These are phyloP conservation scores for Daldinia bambusicola DNA, from an alignment of 495 filamentous ascomycete species.

Conservation along the genomic window DNA sequence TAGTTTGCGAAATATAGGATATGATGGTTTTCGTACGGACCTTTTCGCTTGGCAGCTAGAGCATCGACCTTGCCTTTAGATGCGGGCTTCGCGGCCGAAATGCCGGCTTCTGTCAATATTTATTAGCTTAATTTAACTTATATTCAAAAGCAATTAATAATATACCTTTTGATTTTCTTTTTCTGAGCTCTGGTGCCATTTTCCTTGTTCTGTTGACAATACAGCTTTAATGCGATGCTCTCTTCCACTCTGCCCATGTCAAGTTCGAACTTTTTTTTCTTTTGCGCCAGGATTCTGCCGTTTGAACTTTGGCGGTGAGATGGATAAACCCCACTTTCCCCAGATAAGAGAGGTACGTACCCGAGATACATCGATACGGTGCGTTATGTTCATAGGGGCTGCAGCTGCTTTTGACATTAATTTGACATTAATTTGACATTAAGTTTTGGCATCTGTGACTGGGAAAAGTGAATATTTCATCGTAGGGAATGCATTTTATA, in stretches of 20 bases:
- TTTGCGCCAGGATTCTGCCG: conserved; percentile 47
- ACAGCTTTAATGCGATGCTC: background rate
- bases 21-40: conserved; percentile 43
- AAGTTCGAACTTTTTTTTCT: conserved; percentile 25
- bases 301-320: conserved; percentile 49
- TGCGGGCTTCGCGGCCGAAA: conserved; percentile 61
- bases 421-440: background rate
- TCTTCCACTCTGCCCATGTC: background rate
- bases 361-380: conserved; percentile 1
- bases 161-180: conserved; percentile 79
- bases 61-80: conserved; percentile 65
- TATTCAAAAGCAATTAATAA: conserved; percentile 15
- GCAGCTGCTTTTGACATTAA: background rate
- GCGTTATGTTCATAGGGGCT: background rate
- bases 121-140: background rate
- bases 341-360: conserved; percentile 8
- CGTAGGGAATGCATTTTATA: background rate
- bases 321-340: conserved; percentile 28
- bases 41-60: conserved; percentile 63
- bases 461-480: background rate
- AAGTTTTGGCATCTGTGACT: background rate
- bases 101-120: conserved; percentile 49
- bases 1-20: background rate
- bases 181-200: conserved; percentile 77
- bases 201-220: conserved; percentile 19